Base-by-base conservation (phyloP, 192 early-diverging fungal species). In the Backusella tarrabulga region DNA sequence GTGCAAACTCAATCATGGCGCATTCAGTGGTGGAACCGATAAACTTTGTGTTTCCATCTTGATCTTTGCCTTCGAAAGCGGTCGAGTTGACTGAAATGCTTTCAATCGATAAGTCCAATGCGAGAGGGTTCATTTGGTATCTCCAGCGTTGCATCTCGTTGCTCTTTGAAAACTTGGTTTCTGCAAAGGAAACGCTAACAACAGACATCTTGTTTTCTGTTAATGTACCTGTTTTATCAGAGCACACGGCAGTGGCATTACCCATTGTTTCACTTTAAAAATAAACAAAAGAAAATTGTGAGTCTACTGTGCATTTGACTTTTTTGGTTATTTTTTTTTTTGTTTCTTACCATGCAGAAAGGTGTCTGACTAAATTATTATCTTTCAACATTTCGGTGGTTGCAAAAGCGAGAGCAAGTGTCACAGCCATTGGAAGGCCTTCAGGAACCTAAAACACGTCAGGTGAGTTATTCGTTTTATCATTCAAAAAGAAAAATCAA, bases 211-310 rank as follows among this genome's bases (percentile, higher is more conserved):
- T 87, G 83, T 95, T 95, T 82, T 93, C 88, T 5, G 95, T 96
- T 75, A 96, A 82, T 5, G 95, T 96, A n/a, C 95, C 95, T 9
- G 95, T 96, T 83, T 96, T 96, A 83, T 96, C 94, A 6, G 93
- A 93, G 83, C 93, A 96, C 6, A 96, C 89, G 38, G 92, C 87
- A 0, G 93, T 95, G 14, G 91, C 93, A 52, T 91, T 91, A 60
- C 95, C 95, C 91, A 95, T 93, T 26, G 92, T 94, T 85, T 95
- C 95, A 78, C 90, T 63, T 63, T 50, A n/a, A 19, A 50, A 50
- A 50, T 50, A 50, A 63, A 63, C 23, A 63, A 26, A 56, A 60
- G 23, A 60, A 14, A 63, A 63, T 63, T 63, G 56, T 63, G 26
- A 63, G 56, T 63, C 23, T 29, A 32, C 9, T 63, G 23, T 63